Evolutionary conservation across 805 yeast species (phyloP), one percentile per base, ranked within the genome.

Genomic region (Yamadazyma endophytica): DNA sequence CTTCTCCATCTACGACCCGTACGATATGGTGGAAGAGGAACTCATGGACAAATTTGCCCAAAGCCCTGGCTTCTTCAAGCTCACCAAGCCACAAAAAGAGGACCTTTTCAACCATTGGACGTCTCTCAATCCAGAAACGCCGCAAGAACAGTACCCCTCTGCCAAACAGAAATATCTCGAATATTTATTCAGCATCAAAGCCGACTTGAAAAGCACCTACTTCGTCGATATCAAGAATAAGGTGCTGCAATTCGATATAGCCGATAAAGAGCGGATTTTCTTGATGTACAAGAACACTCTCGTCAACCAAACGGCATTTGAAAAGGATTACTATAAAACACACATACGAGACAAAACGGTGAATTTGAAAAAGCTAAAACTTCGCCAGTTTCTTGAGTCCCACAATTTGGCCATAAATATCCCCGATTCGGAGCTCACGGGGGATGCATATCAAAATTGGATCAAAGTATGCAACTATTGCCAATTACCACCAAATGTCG

Each of bases 11-110:
- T 61, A 49, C 40, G 61, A 62, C 24, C 56, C 67, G 4, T 65
- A 70, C 66, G 49, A 46, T 29, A 29, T 65, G 16, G 50, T 63
- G 1, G 65, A 62, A 36, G 70, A 62, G 28, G 61, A 58, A 13
- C 38, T 60, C 8, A 41, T 61, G 5, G 28, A 40, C 2, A 54
- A 57, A 13, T 45, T 64, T 11, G 48, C 47, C 9, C 43, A 43
- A 20, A 28, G 36, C 28, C 58, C 68, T 0, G 57, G 47, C 13
- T 63, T 36, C 38, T 64, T 49, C 33, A 40, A 49, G 3, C 36
- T 62, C 4, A 32, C 38, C 5, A 42, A 40, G 12, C 31, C 37
- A 4, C 31, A 39, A 16, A 40, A 58, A 28, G 59, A 53, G 31
- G 33, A 31, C 13, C 31, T 48, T 9, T 61, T 45, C 37, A 43